Conservation (phyloP, 345 rosid species). For the Mallotus nudiflorus region DNA sequence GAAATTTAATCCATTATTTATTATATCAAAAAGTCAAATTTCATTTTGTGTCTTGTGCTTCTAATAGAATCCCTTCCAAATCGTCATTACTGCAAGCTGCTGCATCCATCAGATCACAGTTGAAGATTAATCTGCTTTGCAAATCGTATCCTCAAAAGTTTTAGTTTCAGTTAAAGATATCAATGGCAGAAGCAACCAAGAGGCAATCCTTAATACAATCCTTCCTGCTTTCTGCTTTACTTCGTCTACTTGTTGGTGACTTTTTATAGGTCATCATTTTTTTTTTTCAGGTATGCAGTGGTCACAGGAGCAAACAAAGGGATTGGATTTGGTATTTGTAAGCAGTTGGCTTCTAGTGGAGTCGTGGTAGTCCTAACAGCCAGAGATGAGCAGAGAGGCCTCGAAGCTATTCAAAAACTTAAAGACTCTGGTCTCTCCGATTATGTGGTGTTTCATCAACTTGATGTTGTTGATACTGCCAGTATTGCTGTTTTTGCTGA, state of each 20-base stretch:
- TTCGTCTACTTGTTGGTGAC: not conserved
- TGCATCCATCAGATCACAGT: too few relatives aligned
- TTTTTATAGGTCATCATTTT: not conserved
- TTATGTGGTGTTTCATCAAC: conserved; percentile 20
- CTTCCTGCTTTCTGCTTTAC: not conserved
- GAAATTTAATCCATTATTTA: too few relatives aligned
- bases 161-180: not conserved
- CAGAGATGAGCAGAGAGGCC: conserved; percentile 19
- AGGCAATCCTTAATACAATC: not conserved
- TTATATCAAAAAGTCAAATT: too few relatives aligned
- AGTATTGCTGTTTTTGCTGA: conserved; percentile 15
- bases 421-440: conserved; percentile 10
- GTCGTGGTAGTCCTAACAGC: conserved; percentile 17
- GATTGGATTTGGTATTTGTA: conserved; percentile 28
- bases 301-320: conserved; percentile 41
- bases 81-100: too few relatives aligned
- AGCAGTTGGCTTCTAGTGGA: conserved; percentile 16
- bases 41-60: too few relatives aligned
- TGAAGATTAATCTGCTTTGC: too few relatives aligned
- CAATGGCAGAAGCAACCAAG: conserved; percentile 16
- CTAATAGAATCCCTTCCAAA: too few relatives aligned
- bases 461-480: conserved; percentile 13
- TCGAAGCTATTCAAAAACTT: conserved; percentile 11
- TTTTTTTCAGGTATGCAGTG: conserved; percentile 25
- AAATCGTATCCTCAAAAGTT: not conserved